phyloP scores from a whole-genome alignment of 352 stramenopile species.

The Phytophthora europaea region DNA sequence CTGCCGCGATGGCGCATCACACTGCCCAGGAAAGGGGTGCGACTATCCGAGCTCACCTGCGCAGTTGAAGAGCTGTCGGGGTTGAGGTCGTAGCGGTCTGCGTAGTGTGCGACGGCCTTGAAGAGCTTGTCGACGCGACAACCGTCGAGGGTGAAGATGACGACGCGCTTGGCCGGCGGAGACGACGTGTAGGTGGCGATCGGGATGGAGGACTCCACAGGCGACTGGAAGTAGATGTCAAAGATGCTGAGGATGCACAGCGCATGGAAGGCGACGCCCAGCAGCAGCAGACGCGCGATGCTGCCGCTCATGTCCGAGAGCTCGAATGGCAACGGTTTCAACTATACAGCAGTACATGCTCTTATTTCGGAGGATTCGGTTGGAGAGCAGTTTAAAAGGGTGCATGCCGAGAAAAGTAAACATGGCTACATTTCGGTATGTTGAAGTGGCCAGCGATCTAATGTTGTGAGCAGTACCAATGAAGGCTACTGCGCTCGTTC shows the following conservation, averaged over 20 bases:
- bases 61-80: background rate
- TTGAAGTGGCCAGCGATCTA: background rate
- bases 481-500: slow-evolving; percentile 28
- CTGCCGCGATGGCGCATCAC: slow-evolving; percentile 71
- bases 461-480: background rate
- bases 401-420: background rate
- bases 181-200: slow-evolving; percentile 45
- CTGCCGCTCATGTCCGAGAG: slow-evolving; percentile 9
- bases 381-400: background rate
- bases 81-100: slow-evolving; percentile 29
- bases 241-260: slow-evolving; percentile 88
- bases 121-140: slow-evolving; percentile 88
- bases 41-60: slow-evolving; percentile 18
- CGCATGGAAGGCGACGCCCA: slow-evolving; percentile 83
- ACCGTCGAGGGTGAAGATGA: slow-evolving; percentile 87
- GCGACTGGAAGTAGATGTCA: slow-evolving; percentile 91
- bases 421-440: slow-evolving; percentile 1
- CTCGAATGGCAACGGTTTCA: background rate
- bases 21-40: slow-evolving; percentile 73
- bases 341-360: background rate
- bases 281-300: slow-evolving; percentile 54
- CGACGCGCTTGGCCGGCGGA: slow-evolving; percentile 67
- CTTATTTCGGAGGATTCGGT: background rate
- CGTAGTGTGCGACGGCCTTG: slow-evolving; percentile 51
- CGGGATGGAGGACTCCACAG: slow-evolving; percentile 68